Percentiles rank a stretch among this genome's conserved stretches.
Conservation (phyloP, 768 basidiomycete species). For the Termitomyces heimii region DNA sequence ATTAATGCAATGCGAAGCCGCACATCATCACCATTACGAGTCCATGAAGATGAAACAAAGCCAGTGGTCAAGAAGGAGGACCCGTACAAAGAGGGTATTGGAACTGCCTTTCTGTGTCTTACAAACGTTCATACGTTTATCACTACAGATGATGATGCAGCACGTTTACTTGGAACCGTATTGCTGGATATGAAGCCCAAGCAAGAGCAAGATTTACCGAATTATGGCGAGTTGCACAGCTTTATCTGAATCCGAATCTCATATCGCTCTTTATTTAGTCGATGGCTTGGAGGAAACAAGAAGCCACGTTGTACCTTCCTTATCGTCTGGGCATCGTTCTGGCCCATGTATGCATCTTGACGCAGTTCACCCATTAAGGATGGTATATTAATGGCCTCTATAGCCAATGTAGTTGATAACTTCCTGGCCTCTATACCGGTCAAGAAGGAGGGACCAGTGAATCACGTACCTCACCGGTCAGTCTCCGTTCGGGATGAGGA, state of each 20-base stretch:
- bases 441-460: neutral
- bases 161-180: neutral
- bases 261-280: neutral
- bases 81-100: conserved; percentile 16
- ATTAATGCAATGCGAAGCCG: neutral
- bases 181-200: neutral
- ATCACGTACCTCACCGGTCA: neutral
- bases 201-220: neutral
- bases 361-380: neutral
- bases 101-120: neutral
- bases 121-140: neutral
- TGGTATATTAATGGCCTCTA: neutral
- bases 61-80: conserved; percentile 9
- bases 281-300: neutral
- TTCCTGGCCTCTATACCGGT: neutral
- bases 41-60: neutral
- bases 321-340: neutral
- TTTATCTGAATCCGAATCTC: neutral
- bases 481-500: neutral
- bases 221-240: neutral
- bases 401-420: neutral
- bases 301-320: neutral
- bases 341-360: neutral
- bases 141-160: conserved; percentile 9
- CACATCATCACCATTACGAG: neutral